A percentile compares a stretch with the other conserved stretches of the same genome.
Evolutionary conservation across 768 basidiomycete genomes (phyloP).

Genomic region (Tylopilus vinaceipallidus): DNA sequence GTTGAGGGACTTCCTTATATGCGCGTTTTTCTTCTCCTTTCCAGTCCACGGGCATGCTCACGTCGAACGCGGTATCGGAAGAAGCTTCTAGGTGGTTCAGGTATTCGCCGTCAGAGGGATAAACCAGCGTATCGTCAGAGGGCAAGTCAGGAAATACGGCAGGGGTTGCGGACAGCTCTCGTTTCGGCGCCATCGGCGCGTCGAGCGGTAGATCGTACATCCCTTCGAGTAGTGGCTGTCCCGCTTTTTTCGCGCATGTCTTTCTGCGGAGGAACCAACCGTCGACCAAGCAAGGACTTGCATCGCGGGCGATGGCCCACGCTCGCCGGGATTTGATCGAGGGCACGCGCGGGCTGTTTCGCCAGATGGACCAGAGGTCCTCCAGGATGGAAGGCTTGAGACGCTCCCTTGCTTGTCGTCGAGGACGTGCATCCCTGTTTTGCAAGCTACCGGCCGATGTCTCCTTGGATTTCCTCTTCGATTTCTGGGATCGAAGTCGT

Average conservation of each 20-base stretch:
- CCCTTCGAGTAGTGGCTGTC: slow-evolving; percentile 16
- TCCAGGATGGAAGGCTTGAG: slow-evolving; percentile 11
- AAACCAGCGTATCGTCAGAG: slow-evolving; percentile 26
- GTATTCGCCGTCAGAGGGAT: slow-evolving; percentile 5
- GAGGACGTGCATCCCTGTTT: slow-evolving; percentile 1
- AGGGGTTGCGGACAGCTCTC: slow-evolving; percentile 8
- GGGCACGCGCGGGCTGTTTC: slow-evolving; percentile 27
- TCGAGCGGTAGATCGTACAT: slow-evolving; percentile 23
- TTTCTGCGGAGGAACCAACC: slow-evolving; percentile 30
- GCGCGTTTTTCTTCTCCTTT: slow-evolving; percentile 5
- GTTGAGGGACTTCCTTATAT: slow-evolving; percentile 13
- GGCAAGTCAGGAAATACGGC: slow-evolving; percentile 5
- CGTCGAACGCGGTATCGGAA: slow-evolving; percentile 23
- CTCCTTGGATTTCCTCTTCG: too few species aligned
- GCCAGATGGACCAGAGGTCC: slow-evolving; percentile 33
- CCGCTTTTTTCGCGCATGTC: slow-evolving; percentile 22
- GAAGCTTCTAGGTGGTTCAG: slow-evolving; percentile 16
- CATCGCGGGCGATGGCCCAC: slow-evolving; percentile 26
- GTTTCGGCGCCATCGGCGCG: slow-evolving; percentile 1
- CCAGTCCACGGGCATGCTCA: background rate
- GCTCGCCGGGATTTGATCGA: slow-evolving; percentile 25
- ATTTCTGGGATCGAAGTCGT: too few species aligned
- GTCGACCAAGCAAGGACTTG: slow-evolving; percentile 18
- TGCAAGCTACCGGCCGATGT: slow-evolving; percentile 8
- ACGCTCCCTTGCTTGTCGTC: slow-evolving; percentile 8